Percentiles rank a stretch among this genome's conserved stretches.
Conservation (phyloP, 148 eudicot genomes). For the Rheum nobile region DNA sequence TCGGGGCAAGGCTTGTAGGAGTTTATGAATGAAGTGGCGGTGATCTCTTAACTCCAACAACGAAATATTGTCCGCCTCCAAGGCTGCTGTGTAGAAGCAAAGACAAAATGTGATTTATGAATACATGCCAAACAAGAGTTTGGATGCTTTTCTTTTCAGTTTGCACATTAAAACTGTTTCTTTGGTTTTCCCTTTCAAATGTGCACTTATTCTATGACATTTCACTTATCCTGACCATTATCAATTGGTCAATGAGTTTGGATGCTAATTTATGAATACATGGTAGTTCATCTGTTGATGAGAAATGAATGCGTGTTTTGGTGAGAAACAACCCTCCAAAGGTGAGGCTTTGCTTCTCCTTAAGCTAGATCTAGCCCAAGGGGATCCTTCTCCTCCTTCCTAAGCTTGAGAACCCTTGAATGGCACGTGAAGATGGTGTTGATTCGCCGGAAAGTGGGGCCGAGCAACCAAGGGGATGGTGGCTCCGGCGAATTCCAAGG, state of each 20-base stretch:
- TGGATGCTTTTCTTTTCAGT: constrained; percentile 9
- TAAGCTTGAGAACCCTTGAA: too few species aligned
- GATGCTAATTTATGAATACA: too few species aligned
- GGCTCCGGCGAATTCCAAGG: too few species aligned
- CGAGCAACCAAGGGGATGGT: too few species aligned
- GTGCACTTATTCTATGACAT: background rate
- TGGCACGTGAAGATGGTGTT: too few species aligned
- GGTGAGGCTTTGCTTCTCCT: too few species aligned
- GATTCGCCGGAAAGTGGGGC: too few species aligned
- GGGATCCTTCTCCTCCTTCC: too few species aligned
- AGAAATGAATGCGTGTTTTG: constrained; percentile 25
- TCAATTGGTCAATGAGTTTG: too few species aligned
- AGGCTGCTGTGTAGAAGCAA: constrained; percentile 17
- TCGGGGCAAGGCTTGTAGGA: constrained; percentile 17
- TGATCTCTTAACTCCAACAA: constrained; percentile 26
- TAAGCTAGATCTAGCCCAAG: too few species aligned
- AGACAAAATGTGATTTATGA: constrained; percentile 22
- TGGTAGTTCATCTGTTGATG: constrained; percentile 23
- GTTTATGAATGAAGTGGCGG: constrained; percentile 16
- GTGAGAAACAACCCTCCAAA: too few species aligned
- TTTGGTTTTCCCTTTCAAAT: background rate
- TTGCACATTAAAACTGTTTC: background rate
- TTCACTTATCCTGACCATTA: background rate
- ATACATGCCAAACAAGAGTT: constrained; percentile 19
- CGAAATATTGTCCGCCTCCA: constrained; percentile 17